Evolutionary conservation across 2,329 filamentous ascomycete species (phyloP).

Genomic region (Neopestalotiopsis rosae): DNA sequence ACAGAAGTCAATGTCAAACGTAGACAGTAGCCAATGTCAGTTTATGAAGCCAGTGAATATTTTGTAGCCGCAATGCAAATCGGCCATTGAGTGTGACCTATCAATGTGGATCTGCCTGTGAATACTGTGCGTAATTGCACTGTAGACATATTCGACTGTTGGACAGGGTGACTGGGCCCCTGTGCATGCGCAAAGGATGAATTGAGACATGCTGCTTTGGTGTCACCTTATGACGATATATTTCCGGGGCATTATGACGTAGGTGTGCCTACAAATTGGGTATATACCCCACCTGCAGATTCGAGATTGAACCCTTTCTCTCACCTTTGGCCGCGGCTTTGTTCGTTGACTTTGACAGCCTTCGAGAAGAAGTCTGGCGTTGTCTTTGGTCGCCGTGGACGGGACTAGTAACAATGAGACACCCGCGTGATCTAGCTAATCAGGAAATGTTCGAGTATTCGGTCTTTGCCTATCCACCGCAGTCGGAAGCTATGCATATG

Average conservation of each 20-base stretch:
- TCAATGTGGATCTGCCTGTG: background rate
- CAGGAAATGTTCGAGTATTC: background rate
- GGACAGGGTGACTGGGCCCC: slow-evolving; percentile 2
- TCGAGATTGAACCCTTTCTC: background rate
- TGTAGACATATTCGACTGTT: slow-evolving; percentile 6
- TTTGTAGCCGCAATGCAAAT: too few species aligned
- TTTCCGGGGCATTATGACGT: slow-evolving; percentile 17
- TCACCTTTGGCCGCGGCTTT: background rate
- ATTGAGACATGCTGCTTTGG: slow-evolving; percentile 9
- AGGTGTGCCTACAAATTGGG: slow-evolving; percentile 12
- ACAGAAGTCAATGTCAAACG: too few species aligned
- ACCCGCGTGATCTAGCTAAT: background rate
- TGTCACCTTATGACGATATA: slow-evolving; percentile 17
- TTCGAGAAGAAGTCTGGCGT: slow-evolving; percentile 16
- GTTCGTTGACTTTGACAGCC: slow-evolving; percentile 3
- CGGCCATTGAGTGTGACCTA: background rate
- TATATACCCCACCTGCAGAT: slow-evolving; percentile 15
- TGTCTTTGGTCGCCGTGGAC: background rate
- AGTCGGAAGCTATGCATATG: background rate
- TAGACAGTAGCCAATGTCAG: too few species aligned
- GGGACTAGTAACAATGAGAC: background rate
- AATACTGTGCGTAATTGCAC: slow-evolving; percentile 9
- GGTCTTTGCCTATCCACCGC: background rate
- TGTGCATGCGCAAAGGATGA: background rate
- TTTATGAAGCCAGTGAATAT: too few species aligned